Conservation (phyloP, 2,329 filamentous ascomycete species). For the Colletotrichum brevisporum region DNA sequence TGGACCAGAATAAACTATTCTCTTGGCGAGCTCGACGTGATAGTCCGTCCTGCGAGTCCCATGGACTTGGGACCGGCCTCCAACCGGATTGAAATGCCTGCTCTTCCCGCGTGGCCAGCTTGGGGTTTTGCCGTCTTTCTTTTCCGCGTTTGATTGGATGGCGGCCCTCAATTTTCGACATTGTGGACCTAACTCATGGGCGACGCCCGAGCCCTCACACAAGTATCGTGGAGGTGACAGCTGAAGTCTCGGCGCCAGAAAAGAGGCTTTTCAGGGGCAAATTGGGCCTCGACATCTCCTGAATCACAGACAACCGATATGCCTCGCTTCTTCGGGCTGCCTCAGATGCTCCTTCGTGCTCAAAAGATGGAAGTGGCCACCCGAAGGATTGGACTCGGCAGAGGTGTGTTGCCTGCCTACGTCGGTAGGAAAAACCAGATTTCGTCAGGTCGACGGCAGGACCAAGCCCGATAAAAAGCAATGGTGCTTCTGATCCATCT, state of each 20-base stretch:
- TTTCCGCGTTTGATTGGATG: conserved; percentile 4
- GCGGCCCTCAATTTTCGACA: conserved; percentile 26
- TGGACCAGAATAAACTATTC: too few relatives aligned
- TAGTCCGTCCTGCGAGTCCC: neutral
- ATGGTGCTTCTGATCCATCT: conserved; percentile 1
- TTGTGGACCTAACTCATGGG: conserved; percentile 12
- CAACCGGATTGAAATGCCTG: neutral
- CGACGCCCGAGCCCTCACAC: conserved; percentile 24
- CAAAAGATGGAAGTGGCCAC: neutral
- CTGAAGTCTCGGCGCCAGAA: conserved; percentile 23
- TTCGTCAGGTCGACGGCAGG: neutral
- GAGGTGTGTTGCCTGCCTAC: neutral
- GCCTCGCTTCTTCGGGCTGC: neutral
- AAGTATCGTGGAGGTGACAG: conserved; percentile 18
- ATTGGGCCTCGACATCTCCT: conserved; percentile 5
- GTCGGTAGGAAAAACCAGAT: neutral
- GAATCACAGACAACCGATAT: neutral
- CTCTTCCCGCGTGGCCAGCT: conserved; percentile 4
- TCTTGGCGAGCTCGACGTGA: too few relatives aligned
- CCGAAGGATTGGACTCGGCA: neutral
- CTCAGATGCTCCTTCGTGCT: neutral
- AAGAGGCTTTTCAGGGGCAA: conserved; percentile 30
- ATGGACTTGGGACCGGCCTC: conserved; percentile 12
- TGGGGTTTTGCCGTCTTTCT: neutral
- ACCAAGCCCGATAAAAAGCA: neutral